Evolutionary conservation across 441 rosid species (phyloP), one percentile per base, ranked within the genome.

Genomic region (Aleurites moluccanus): DNA sequence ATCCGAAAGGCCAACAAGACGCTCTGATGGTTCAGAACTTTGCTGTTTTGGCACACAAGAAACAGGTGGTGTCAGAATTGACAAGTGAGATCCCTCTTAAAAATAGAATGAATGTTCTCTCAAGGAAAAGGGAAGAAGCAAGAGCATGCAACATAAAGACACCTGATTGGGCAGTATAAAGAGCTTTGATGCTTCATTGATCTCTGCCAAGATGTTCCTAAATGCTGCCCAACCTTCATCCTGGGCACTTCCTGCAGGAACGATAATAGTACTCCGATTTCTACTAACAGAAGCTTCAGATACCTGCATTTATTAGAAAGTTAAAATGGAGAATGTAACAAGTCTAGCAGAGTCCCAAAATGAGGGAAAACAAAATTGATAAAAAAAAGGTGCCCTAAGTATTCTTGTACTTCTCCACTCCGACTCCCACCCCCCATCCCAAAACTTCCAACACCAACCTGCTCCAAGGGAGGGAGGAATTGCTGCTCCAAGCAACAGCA

Each of bases 211-310:
- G 33, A 95, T 95, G 80, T 92, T 88, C 87, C 98, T 88, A 78
- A 95, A 95, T 72, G 99, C 92, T 45, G 96, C 87, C 99, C 98
- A 95, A n/a, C 99, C 99, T 90, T 92, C 99, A 79, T 91, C 98
- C 64, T 87, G 81, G 23, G 92, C 61, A 80, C 77, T 92, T 76
- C 99, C 98, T 42, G 98, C 98, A 28, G 99, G 99, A 65, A 94
- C 97, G 69, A 95, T 92, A 64, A 95, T 92, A 62, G 99, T 95
- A 80, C 99, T 92, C 68, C 98, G 93, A 72, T 89, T 95, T 83
- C 99, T 89, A 82, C 90, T 94, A 49, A 92, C 91, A 33, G 99
- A 94, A 80, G 99, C 98, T 86, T 94, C 99, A 62, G 98, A 92
- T 40, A 94, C 98, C 99, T 94, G 77, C 75, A 80, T 73, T 72